Base-by-base conservation (phyloP, 2,329 filamentous ascomycete genomes). In the Talaromyces verruculosus region DNA sequence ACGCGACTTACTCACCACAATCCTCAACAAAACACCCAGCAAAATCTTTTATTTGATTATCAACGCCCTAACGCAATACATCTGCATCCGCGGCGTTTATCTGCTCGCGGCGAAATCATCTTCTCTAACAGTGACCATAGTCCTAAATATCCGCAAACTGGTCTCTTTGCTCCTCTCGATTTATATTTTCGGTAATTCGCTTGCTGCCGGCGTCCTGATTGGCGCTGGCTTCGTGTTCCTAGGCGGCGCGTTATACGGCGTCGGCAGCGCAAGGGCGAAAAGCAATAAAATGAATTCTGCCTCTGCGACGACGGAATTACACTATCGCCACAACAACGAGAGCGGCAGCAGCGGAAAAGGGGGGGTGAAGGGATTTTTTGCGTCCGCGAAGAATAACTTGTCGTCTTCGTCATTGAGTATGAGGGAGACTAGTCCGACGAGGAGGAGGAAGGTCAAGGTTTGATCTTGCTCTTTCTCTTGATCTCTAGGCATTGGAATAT, bases 61-160 rank as follows among this genome's bases (percentile, higher is more conserved):
- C 68, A 82, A 83, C 71, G 92, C 96, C 0, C 75, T 96, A 59
- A 98, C 95, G 2, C 95, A 99, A 78, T 92, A 97, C 73, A 87
- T 93, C 28, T 99, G 95, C 77, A 98, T 99, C 69, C 91, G 93
- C 2, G 95, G 95, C 1, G 95, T 99, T 65, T 98, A 98, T 71
- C 85, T 97, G n/a, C 84, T 99, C 4, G 93, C 92, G 1, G 91
- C 94, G 0, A 90, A 89, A 64, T 92, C 92, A 3, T 94, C 93
- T 3, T 96, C 95, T 0, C 84, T 99, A 64, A 98, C 95, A 0
- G 95, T 99, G 28, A 97, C 94, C 1, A 96, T 99, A 72, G 93
- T 98, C 58, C 84, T 99, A 67, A 99, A 98, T 76, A 91, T 99
- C 67, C 87, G 95, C 71, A 99, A 99, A 79, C 83, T 99, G 22